Base-by-base conservation (phyloP, 176 grass and related monocot species). In the Hyparrhenia diplandra region DNA sequence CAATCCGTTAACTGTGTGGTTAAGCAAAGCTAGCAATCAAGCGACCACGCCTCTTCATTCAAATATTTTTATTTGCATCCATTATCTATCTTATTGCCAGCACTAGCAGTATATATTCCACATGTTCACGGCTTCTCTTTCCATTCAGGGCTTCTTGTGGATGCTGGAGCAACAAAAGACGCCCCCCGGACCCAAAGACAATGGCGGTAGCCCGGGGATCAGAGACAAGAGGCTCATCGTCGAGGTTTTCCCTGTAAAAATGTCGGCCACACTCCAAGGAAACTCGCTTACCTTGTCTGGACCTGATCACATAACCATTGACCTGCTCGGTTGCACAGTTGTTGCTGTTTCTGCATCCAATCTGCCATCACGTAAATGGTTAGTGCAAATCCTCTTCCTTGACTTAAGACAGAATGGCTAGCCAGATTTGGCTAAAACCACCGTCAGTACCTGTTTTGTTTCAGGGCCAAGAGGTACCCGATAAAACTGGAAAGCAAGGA, bases 351-450 rank as follows among this genome's bases (percentile, higher is more conserved):
- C 94, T 88, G 58, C 89, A 5, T 88, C 91, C 30, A 74, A 91
- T 83, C 73, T 93, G 35, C 69, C 71, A 32, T 93, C 94, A 6
- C 90, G 90, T n/a, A 97, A 97, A 82, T 97, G 94, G 94, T 97
- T 17, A 86, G 93, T 90, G 61, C 36, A 75, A 37, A n/a, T n/a
- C 18, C n/a, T 58, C 32, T 17, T 47, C 23, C 10, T 74, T 20
- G 54, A 34, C 21, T 47, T 64, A 13, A 10, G 24, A n/a, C 29
- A 6, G 20, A 55, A 37, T 39, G n/a, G n/a, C n/a, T n/a, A 75
- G 18, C 29, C 27, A 18, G 36, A 75, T 13, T 13, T 74, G 30
- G 34, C 49, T 75, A 20, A 80, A 87, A 75, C 67, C 66, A 72
- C 45, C 71, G 60, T 49, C 72, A 47, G 13, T 74, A 68, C 25